These are phyloP conservation scores for Apiospora koreana DNA, from an alignment of 2,329 filamentous ascomycete species.

Conservation along the genomic window DNA sequence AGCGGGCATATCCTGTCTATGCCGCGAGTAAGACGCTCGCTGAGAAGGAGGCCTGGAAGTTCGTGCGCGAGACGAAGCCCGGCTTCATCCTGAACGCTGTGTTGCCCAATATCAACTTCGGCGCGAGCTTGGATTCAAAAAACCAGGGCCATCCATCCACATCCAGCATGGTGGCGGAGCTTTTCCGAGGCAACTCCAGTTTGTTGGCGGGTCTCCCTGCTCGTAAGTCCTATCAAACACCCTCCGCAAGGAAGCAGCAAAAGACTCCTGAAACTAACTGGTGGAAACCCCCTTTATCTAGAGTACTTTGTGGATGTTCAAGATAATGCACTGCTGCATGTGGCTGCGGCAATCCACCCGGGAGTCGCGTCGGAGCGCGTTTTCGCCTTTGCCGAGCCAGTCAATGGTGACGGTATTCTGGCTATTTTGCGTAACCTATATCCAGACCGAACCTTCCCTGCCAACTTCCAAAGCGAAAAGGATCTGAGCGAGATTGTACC, in stretches of 20 bases:
- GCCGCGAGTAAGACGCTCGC: slow-evolving; percentile 49
- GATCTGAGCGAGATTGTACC: slow-evolving; percentile 20
- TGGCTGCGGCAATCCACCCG: slow-evolving; percentile 49
- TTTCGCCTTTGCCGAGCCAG: slow-evolving; percentile 51
- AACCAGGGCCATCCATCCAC: slow-evolving; percentile 32
- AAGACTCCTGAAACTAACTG: neutral
- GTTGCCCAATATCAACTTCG: slow-evolving; percentile 32
- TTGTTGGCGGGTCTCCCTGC: slow-evolving; percentile 15
- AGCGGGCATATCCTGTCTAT: slow-evolving; percentile 28
- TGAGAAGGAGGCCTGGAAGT: slow-evolving; percentile 52
- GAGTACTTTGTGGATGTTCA: slow-evolving; percentile 48
- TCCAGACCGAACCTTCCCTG: slow-evolving; percentile 20
- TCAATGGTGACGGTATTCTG: slow-evolving; percentile 46
- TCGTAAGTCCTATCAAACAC: slow-evolving; percentile 15
- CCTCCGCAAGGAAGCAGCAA: neutral
- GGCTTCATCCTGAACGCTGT: slow-evolving; percentile 49
- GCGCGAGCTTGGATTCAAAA: slow-evolving; percentile 28
- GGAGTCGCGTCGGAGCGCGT: slow-evolving; percentile 50
- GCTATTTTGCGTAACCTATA: slow-evolving; percentile 24
- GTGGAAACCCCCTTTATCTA: slow-evolving; percentile 22
- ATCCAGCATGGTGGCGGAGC: slow-evolving; percentile 28
- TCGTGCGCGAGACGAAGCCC: slow-evolving; percentile 40
- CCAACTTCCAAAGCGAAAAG: slow-evolving; percentile 17
- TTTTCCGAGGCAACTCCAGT: slow-evolving; percentile 15
- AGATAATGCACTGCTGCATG: slow-evolving; percentile 52